Conservation (phyloP, 148 eudicot genomes). For the Spergularia marina region DNA sequence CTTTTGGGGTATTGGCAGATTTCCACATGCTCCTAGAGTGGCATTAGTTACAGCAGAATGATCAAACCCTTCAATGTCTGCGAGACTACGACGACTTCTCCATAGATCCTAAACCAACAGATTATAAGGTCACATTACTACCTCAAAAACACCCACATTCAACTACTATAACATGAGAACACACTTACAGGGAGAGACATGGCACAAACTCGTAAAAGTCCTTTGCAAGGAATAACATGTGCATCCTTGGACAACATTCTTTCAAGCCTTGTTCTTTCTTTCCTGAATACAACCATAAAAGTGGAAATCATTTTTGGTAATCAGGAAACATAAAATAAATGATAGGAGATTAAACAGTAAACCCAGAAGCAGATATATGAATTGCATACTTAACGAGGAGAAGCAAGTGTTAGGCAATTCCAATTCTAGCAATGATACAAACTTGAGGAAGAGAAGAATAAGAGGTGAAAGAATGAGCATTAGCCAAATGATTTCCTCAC, state of each 20-base stretch:
- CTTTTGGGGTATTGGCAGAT: slow-evolving; percentile 43
- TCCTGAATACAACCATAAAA: slow-evolving; percentile 44
- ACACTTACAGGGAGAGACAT: slow-evolving; percentile 82
- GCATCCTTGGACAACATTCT: slow-evolving; percentile 56
- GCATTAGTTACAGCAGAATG: slow-evolving; percentile 66
- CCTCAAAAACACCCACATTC: not conserved
- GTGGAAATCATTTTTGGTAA: not conserved
- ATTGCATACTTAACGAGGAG: slow-evolving; percentile 1
- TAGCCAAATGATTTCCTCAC: not conserved
- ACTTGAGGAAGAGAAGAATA: not conserved
- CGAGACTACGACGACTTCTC: slow-evolving; percentile 73
- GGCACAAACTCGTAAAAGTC: slow-evolving; percentile 69
- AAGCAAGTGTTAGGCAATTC: not conserved
- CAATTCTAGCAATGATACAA: not conserved
- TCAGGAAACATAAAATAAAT: not conserved
- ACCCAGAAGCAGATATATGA: not conserved
- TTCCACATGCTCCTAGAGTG: slow-evolving; percentile 75
- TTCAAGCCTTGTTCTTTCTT: slow-evolving; percentile 66
- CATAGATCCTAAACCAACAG: slow-evolving; percentile 63
- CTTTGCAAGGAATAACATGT: slow-evolving; percentile 71
- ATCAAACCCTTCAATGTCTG: slow-evolving; percentile 75
- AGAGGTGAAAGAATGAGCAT: not conserved
- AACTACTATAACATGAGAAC: not conserved
- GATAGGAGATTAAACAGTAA: not conserved
- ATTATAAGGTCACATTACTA: slow-evolving; percentile 8